phyloP scores from a whole-genome alignment of 352 stramenopile species.

The Phytopythium montanum region DNA sequence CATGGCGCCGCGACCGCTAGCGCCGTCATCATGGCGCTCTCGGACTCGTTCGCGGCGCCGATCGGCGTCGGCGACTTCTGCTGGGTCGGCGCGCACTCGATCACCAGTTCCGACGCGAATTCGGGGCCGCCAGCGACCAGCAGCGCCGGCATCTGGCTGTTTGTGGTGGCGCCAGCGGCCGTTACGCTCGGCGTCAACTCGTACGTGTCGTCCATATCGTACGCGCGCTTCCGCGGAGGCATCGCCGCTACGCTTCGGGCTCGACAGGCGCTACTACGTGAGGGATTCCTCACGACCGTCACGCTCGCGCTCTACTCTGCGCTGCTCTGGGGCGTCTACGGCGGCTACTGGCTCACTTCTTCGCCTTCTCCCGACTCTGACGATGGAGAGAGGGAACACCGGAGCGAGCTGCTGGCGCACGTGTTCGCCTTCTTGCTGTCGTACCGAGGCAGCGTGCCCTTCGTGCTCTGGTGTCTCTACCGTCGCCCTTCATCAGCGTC shows the following conservation, averaged over 20 bases:
- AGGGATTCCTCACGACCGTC: slow-evolving; percentile 70
- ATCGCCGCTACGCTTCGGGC: slow-evolving; percentile 58
- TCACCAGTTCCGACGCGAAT: slow-evolving; percentile 22
- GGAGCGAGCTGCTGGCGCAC: slow-evolving; percentile 38
- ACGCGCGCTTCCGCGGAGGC: slow-evolving; percentile 51
- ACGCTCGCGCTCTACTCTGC: slow-evolving; percentile 63
- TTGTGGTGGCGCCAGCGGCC: slow-evolving; percentile 51
- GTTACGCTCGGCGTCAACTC: slow-evolving; percentile 57
- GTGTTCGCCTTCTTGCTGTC: slow-evolving; percentile 70
- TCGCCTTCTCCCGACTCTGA: slow-evolving; percentile 4
- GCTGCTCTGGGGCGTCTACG: slow-evolving; percentile 67
- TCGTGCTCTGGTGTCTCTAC: slow-evolving; percentile 75
- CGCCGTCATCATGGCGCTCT: slow-evolving; percentile 46
- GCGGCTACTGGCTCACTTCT: slow-evolving; percentile 52
- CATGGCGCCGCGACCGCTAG: slow-evolving; percentile 33
- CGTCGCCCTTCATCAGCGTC: slow-evolving; percentile 20
- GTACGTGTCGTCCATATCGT: slow-evolving; percentile 66
- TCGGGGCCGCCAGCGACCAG: neutral
- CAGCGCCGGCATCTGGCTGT: slow-evolving; percentile 55
- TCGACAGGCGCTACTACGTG: slow-evolving; percentile 48
- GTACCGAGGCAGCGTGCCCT: slow-evolving; percentile 63
- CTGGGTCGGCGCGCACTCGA: slow-evolving; percentile 53
- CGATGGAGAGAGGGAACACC: neutral
- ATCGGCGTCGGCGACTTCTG: slow-evolving; percentile 69
- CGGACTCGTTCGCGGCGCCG: slow-evolving; percentile 48